Evolutionary conservation across 2,329 filamentous ascomycete genomes (phyloP).

Genomic region (Trichoderma koningii): DNA sequence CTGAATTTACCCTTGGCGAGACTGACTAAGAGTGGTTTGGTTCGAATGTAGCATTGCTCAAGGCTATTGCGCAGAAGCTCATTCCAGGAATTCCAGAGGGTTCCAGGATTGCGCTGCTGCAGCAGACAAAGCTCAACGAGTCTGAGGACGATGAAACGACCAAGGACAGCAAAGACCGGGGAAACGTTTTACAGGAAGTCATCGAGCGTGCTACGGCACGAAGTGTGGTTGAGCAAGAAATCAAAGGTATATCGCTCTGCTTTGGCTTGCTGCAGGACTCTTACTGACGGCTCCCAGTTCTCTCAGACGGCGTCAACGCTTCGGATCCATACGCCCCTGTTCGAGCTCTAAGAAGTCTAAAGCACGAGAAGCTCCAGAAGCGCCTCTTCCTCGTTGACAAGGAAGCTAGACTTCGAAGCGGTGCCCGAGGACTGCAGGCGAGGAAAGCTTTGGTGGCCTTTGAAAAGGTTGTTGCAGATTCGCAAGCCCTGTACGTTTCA

Average conservation of each 20-base stretch:
- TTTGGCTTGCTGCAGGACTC: too few relatives aligned
- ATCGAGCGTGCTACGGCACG: conserved; percentile 61
- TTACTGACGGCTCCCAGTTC: conserved; percentile 42
- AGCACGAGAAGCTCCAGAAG: conserved; percentile 62
- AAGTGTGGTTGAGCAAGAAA: conserved; percentile 61
- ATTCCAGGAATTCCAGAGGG: conserved; percentile 73
- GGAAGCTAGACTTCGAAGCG: conserved; percentile 72
- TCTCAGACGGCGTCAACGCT: conserved; percentile 62
- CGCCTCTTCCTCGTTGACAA: conserved; percentile 71
- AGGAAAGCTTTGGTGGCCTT: conserved; percentile 71
- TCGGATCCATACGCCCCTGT: conserved; percentile 60
- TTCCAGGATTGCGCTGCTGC: conserved; percentile 66
- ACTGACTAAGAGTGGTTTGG: background rate
- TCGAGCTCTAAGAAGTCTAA: conserved; percentile 61
- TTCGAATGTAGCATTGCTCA: conserved; percentile 59
- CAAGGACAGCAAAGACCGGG: conserved; percentile 28
- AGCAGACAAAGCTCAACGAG: conserved; percentile 58
- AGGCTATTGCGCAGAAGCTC: conserved; percentile 74
- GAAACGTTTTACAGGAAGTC: conserved; percentile 66
- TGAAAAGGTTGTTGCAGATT: conserved; percentile 67
- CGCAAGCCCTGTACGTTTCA: conserved; percentile 50
- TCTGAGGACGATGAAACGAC: conserved; percentile 34
- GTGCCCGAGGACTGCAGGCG: conserved; percentile 71
- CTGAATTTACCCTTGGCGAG: background rate
- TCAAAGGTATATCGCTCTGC: conserved; percentile 50